phyloP scores from a whole-genome alignment of 208 protist species.

The Crithidia fasciculata region DNA sequence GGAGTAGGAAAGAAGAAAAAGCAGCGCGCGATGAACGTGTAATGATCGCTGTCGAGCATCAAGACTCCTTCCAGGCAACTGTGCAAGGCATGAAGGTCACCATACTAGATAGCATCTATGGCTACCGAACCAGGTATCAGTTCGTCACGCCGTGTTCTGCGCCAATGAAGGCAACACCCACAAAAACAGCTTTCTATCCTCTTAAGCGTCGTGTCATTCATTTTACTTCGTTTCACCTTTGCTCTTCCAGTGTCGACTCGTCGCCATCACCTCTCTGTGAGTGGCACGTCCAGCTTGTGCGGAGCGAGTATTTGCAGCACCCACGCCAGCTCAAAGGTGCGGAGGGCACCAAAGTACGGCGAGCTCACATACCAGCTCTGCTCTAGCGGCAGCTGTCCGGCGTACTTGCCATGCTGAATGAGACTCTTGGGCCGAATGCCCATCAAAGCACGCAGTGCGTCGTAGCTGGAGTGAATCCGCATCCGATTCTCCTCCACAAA shows the following conservation, averaged over 20 bases:
- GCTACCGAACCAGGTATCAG: no score
- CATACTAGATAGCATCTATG: no score
- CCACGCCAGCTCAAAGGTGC: conserved; percentile 84
- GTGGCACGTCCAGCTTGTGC: conserved; percentile 36
- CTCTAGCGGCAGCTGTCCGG: conserved; percentile 73
- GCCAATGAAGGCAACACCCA: no score
- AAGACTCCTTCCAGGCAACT: no score
- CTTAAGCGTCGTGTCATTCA: no score
- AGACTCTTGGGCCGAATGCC: conserved; percentile 80
- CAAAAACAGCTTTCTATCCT: no score
- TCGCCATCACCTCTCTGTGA: not conserved
- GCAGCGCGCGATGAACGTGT: no score
- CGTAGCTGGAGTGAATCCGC: conserved; percentile 65
- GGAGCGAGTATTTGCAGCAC: conserved; percentile 63
- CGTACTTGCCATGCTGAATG: conserved; percentile 76
- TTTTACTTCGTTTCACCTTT: no score
- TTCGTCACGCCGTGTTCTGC: no score
- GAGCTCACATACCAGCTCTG: conserved; percentile 85
- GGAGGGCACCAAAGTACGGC: conserved; percentile 86
- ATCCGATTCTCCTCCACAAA: conserved; percentile 87
- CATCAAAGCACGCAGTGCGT: conserved; percentile 68
- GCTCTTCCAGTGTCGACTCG: not conserved
- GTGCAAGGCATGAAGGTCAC: no score
- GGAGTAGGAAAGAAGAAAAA: no score
- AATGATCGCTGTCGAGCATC: no score